Evolutionary conservation across 2,329 filamentous ascomycete species (phyloP).

Genomic region (Xylaria sp.): DNA sequence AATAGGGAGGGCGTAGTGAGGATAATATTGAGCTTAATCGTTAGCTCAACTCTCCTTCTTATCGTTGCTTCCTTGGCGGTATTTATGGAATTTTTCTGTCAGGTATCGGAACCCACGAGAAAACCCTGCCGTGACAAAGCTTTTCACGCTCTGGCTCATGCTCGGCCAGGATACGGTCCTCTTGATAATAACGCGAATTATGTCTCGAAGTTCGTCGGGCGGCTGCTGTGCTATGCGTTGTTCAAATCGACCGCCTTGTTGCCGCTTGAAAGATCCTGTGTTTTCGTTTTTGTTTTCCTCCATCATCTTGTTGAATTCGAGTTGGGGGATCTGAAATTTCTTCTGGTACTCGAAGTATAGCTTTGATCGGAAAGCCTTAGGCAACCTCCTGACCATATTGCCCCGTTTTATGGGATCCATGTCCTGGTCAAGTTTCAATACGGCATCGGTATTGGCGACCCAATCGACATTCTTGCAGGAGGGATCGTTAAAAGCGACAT

Average conservation of each 20-base stretch:
- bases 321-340: slow-evolving; percentile 85
- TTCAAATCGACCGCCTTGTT: slow-evolving; percentile 87
- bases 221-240: slow-evolving; percentile 80
- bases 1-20: background rate
- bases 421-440: slow-evolving; percentile 82
- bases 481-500: slow-evolving; percentile 79
- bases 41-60: slow-evolving; percentile 44
- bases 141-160: slow-evolving; percentile 87
- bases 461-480: slow-evolving; percentile 69
- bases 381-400: slow-evolving; percentile 95
- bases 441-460: slow-evolving; percentile 70
- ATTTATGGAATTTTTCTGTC: slow-evolving; percentile 82
- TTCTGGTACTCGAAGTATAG: slow-evolving; percentile 96
- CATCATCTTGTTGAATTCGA: slow-evolving; percentile 88
- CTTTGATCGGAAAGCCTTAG: slow-evolving; percentile 85
- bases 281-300: slow-evolving; percentile 78
- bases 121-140: slow-evolving; percentile 81
- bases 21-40: slow-evolving; percentile 2
- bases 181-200: slow-evolving; percentile 80
- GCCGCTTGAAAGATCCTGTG: slow-evolving; percentile 73
- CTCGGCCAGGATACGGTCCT: slow-evolving; percentile 94
- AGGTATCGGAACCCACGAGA: slow-evolving; percentile 78
- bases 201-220: slow-evolving; percentile 71
- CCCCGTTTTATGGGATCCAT: slow-evolving; percentile 91
- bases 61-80: slow-evolving; percentile 57